Evolutionary conservation across 2,329 filamentous ascomycete genomes (phyloP).

Genomic region (Alternaria incomplexa): DNA sequence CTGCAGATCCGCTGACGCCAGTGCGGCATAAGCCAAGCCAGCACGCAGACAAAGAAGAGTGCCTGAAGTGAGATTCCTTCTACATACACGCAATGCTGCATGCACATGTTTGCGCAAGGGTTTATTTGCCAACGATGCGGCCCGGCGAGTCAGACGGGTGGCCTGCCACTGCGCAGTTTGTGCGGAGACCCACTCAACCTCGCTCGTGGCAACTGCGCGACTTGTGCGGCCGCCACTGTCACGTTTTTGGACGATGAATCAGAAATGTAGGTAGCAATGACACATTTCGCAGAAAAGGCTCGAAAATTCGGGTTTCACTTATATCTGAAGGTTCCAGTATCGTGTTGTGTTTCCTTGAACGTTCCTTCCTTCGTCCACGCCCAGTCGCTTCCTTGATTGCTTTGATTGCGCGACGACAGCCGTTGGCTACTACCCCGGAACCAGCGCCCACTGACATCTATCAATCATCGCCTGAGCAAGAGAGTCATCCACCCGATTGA

Average conservation of each 20-base stretch:
- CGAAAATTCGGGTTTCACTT: background rate
- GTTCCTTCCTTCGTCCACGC: conserved; percentile 11
- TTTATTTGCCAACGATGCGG: background rate
- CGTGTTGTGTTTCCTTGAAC: background rate
- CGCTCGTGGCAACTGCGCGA: conserved; percentile 21
- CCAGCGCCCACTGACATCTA: conserved; percentile 8
- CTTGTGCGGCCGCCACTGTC: conserved; percentile 27
- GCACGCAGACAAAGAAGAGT: background rate
- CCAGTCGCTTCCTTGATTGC: conserved; percentile 24
- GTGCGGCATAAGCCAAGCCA: background rate
- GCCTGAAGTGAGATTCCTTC: background rate
- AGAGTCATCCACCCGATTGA: conserved; percentile 3
- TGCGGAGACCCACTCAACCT: conserved; percentile 19
- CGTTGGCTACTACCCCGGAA: conserved; percentile 24
- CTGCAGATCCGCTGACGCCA: background rate
- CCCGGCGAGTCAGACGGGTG: background rate
- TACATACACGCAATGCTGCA: background rate
- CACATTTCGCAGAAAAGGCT: conserved; percentile 8
- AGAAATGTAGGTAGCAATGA: conserved; percentile 17
- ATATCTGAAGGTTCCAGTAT: background rate
- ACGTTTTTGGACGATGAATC: background rate
- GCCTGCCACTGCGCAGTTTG: conserved; percentile 20
- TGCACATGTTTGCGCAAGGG: conserved; percentile 2
- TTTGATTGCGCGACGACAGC: conserved; percentile 29
- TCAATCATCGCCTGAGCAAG: conserved; percentile 21